Conservation (phyloP, 352 stramenopile genomes). For the Pythium phragmitis region DNA sequence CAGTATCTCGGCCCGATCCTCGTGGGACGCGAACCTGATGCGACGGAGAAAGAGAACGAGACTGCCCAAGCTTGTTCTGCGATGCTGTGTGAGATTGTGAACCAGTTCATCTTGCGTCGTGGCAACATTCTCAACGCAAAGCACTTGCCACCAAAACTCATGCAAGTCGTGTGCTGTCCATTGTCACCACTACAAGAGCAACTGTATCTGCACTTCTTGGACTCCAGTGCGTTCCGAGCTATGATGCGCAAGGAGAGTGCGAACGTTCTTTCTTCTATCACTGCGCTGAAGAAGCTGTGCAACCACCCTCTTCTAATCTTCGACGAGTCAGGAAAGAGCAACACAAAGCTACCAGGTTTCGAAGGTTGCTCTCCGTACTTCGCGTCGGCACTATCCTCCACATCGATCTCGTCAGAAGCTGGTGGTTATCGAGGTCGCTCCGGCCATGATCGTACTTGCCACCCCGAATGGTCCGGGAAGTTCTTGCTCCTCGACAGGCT, state of each 20-base stretch:
- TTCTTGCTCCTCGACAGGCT: constrained; percentile 94
- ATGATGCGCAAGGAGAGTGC: constrained; percentile 95
- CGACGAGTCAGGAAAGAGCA: constrained; percentile 78
- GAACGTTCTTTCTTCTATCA: constrained; percentile 86
- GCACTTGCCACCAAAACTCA: constrained; percentile 97
- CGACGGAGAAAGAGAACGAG: constrained; percentile 77
- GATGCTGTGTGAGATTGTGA: constrained; percentile 96
- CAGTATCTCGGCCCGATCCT: constrained; percentile 91
- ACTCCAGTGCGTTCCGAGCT: constrained; percentile 93
- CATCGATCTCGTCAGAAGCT: neutral
- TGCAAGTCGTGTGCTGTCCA: constrained; percentile 98
- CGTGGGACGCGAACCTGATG: constrained; percentile 87
- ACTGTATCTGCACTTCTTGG: constrained; percentile 96
- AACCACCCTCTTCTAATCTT: constrained; percentile 97
- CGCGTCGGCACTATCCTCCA: constrained; percentile 29
- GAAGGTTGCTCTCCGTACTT: constrained; percentile 75
- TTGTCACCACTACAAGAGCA: constrained; percentile 95
- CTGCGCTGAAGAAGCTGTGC: constrained; percentile 96
- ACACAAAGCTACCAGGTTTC: constrained; percentile 81
- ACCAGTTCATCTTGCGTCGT: constrained; percentile 98
- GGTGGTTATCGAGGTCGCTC: constrained; percentile 31
- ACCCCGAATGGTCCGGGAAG: constrained; percentile 88
- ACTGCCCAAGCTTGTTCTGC: constrained; percentile 88
- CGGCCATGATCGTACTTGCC: constrained; percentile 59
- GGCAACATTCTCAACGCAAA: constrained; percentile 99